A percentile compares a stretch with the other conserved stretches of the same genome.
Conservation (phyloP, 495 filamentous ascomycete genomes). For the Pseudoneurospora amorphoporcata region DNA sequence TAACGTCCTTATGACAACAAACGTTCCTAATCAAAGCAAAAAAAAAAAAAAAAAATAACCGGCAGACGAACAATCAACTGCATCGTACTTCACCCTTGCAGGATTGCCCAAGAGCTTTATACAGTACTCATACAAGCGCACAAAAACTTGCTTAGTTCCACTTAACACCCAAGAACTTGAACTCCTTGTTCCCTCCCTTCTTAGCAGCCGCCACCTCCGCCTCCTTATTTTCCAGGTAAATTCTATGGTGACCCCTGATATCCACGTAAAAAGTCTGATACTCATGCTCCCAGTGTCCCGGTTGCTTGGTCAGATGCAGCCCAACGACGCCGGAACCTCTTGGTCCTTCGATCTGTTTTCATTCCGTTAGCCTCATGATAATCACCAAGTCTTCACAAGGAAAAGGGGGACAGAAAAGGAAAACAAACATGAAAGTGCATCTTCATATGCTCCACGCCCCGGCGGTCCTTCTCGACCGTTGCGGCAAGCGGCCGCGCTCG, state of each 20-base stretch:
- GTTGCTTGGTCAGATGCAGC: conserved; percentile 61
- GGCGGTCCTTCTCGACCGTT: conserved; percentile 53
- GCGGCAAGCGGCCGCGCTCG: conserved; percentile 77
- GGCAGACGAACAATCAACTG: neutral
- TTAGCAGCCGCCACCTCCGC: conserved; percentile 11
- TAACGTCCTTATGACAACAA: no score
- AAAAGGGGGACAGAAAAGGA: neutral
- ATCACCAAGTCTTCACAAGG: conserved; percentile 6
- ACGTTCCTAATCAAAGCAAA: neutral
- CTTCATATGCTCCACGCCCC: conserved; percentile 69
- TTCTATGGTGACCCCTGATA: conserved; percentile 47
- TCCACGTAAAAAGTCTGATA: conserved; percentile 78
- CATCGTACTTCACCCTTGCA: neutral
- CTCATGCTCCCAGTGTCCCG: conserved; percentile 54
- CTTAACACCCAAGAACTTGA: conserved; percentile 51
- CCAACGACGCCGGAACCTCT: conserved; percentile 61
- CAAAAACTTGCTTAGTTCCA: conserved; percentile 40
- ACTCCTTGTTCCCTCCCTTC: conserved; percentile 33
- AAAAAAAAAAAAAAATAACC: neutral
- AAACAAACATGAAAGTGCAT: conserved; percentile 77
- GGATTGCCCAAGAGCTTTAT: neutral
- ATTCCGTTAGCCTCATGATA: neutral
- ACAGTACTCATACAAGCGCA: neutral
- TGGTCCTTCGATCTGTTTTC: conserved; percentile 66
- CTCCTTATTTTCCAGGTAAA: conserved; percentile 54